These are phyloP conservation scores for Cryptosporidium tyzzeri DNA, from an alignment of 169 alveolate genomes.

Conservation along the genomic window DNA sequence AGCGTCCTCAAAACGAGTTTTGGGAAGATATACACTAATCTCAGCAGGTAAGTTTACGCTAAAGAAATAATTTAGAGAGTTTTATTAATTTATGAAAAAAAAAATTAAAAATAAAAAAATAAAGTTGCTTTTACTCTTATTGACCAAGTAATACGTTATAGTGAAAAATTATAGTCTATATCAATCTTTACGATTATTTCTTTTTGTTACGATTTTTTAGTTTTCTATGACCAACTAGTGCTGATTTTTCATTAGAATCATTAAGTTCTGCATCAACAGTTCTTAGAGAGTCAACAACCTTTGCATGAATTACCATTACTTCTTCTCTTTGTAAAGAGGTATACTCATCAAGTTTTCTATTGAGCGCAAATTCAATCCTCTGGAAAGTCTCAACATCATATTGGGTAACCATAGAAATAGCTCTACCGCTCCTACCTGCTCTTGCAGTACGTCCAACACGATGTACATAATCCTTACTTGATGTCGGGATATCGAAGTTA, in stretches of 20 bases:
- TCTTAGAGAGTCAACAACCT: slow-evolving; percentile 59
- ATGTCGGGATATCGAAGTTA: slow-evolving; percentile 96
- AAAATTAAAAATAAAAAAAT: not conserved
- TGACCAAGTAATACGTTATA: slow-evolving; percentile 55
- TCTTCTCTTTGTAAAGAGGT: slow-evolving; percentile 37
- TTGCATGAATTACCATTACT: slow-evolving; percentile 61
- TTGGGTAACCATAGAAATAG: slow-evolving; percentile 96
- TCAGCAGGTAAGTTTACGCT: slow-evolving; percentile 39
- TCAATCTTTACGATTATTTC: not conserved
- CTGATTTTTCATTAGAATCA: slow-evolving; percentile 61
- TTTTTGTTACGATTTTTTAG: slow-evolving; percentile 30
- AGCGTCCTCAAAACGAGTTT: slow-evolving; percentile 38
- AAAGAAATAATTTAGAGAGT: not conserved
- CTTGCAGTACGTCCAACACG: slow-evolving; percentile 99
- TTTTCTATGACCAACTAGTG: slow-evolving; percentile 60
- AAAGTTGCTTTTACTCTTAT: slow-evolving; percentile 48
- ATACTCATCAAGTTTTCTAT: slow-evolving; percentile 87
- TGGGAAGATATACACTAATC: slow-evolving; percentile 39
- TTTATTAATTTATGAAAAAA: not conserved
- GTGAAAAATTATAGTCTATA: not conserved
- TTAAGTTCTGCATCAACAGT: slow-evolving; percentile 60
- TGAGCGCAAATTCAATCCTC: slow-evolving; percentile 91
- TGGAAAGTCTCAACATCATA: slow-evolving; percentile 93
- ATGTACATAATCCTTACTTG: slow-evolving; percentile 96
- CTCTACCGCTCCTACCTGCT: slow-evolving; percentile 97